A percentile compares a stretch with the other conserved stretches of the same genome.
phyloP scores from a whole-genome alignment of 306 rosid species.

The Trifolium repens region DNA sequence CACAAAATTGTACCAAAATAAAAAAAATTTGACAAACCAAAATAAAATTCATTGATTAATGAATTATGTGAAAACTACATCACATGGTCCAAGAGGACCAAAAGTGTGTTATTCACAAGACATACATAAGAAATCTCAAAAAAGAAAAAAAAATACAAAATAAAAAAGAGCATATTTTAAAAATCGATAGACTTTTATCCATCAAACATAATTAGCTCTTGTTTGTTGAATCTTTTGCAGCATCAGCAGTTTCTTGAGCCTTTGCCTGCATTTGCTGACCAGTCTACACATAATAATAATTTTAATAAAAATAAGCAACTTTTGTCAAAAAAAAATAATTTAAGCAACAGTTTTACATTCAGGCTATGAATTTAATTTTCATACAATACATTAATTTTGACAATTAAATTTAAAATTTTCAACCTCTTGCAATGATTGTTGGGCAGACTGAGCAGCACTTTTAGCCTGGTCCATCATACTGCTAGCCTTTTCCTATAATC shows the following conservation, averaged over 20 bases:
- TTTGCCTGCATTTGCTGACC: conserved; percentile 54
- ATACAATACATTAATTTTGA: background rate
- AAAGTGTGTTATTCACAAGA: background rate
- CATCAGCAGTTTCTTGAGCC: conserved; percentile 60
- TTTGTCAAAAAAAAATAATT: background rate
- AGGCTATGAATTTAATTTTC: background rate
- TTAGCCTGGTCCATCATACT: conserved; percentile 52
- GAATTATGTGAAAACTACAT: conserved; percentile 18
- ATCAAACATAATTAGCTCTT: conserved; percentile 36
- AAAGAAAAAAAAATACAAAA: background rate
- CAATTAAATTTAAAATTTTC: background rate
- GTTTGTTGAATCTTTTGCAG: conserved; percentile 60
- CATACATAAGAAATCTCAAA: background rate
- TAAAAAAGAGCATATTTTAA: conserved; percentile 6
- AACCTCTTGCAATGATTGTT: conserved; percentile 56
- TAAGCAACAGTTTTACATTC: background rate
- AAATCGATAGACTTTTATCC: background rate
- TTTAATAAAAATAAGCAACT: too few species aligned
- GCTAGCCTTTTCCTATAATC: conserved; percentile 60
- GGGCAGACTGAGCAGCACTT: conserved; percentile 53
- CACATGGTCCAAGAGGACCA: background rate
- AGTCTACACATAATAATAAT: conserved; percentile 24
- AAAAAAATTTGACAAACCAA: background rate
- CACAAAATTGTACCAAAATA: background rate
- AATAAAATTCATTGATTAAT: conserved; percentile 2